phyloP scores from a whole-genome alignment of 257 asterid species.

The Fraxinus pennsylvanica region DNA sequence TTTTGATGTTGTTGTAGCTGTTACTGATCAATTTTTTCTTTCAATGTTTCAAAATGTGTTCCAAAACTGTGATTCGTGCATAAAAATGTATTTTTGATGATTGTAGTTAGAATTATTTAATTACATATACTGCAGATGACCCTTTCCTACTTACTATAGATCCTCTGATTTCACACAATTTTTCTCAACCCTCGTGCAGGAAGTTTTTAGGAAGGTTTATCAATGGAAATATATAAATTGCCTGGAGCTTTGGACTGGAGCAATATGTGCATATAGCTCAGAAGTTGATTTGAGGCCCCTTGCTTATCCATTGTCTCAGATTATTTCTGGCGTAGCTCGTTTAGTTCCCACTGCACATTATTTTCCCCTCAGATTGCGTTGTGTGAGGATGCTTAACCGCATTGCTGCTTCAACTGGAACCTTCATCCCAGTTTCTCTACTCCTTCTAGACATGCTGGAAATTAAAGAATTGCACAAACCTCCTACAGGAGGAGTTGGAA shows the following conservation, averaged over 20 bases:
- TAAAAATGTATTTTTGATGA: neutral
- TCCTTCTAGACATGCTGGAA: constrained; percentile 84
- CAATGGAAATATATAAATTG: constrained; percentile 92
- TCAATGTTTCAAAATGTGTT: neutral
- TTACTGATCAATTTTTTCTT: neutral
- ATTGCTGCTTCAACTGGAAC: constrained; percentile 77
- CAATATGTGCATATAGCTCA: constrained; percentile 70
- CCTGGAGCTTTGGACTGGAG: constrained; percentile 97
- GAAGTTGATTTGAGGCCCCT: constrained; percentile 79
- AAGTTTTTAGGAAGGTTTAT: constrained; percentile 78
- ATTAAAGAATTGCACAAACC: constrained; percentile 85
- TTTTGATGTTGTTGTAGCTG: neutral
- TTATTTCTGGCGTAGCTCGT: constrained; percentile 86
- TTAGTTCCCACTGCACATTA: constrained; percentile 86
- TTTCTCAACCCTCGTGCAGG: constrained; percentile 44
- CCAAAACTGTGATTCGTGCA: neutral
- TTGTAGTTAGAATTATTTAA: neutral
- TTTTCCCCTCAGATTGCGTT: constrained; percentile 88
- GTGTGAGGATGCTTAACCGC: constrained; percentile 87
- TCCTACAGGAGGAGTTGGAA: constrained; percentile 91
- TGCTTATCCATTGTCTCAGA: constrained; percentile 89
- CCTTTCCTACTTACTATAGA: neutral
- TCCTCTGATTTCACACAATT: neutral
- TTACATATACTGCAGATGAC: neutral
- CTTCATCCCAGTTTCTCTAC: constrained; percentile 78